These are phyloP conservation scores for Dimocarpus longan DNA, from an alignment of 345 rosid genomes.

Conservation along the genomic window DNA sequence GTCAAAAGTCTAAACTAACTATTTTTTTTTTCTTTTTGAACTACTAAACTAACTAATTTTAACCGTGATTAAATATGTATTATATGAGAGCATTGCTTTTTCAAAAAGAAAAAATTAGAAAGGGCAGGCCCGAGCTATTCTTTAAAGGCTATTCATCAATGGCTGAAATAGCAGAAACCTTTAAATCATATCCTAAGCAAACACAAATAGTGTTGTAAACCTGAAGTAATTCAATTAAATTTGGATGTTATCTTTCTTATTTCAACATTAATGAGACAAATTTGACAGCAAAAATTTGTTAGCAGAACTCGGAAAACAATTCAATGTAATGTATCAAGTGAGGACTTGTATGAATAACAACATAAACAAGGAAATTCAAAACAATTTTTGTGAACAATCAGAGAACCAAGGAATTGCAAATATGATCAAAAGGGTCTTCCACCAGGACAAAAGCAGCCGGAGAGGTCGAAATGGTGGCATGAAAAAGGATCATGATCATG, in stretches of 20 bases:
- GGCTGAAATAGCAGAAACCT: too few species aligned
- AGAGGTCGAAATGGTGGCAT: background rate
- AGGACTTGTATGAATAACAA: conserved; percentile 11
- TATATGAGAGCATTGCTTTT: too few species aligned
- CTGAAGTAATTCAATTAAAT: background rate
- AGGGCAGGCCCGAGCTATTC: too few species aligned
- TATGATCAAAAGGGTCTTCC: conserved; percentile 9
- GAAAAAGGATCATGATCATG: background rate
- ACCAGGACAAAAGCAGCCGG: background rate
- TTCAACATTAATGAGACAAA: background rate
- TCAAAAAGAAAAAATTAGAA: too few species aligned
- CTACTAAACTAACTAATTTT: too few species aligned
- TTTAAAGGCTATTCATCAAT: too few species aligned
- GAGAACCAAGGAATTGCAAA: conserved; percentile 2
- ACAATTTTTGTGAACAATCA: conserved; percentile 16
- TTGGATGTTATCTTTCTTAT: background rate
- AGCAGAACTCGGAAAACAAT: background rate
- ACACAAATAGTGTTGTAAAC: background rate
- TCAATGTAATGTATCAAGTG: conserved; percentile 10
- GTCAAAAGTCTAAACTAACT: too few species aligned
- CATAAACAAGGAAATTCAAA: background rate
- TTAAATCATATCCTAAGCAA: background rate
- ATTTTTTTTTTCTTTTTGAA: too few species aligned
- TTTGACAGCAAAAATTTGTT: conserved; percentile 4
- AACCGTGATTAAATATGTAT: too few species aligned